Evolutionary conservation across 306 rosid genomes (phyloP), one percentile per base, ranked within the genome.

Genomic region (Arachis hypogaea): DNA sequence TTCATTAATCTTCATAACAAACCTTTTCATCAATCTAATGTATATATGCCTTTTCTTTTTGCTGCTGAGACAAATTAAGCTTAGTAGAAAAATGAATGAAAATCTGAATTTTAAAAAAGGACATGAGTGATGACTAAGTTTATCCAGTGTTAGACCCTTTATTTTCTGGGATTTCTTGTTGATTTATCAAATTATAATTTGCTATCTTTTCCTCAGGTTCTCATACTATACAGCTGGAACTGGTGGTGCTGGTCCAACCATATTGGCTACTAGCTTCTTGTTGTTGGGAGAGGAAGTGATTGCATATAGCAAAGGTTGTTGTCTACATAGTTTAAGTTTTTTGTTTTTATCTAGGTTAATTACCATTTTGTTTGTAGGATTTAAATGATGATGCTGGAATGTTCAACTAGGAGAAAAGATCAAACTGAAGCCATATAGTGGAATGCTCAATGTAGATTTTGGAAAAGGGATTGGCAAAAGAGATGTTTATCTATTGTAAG

Each of bases 181-280:
- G 78, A 69, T 66, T 52, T 71, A 22, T 74, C 65, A 12, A 66
- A 73, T 79, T 59, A 80, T 36, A 66, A 66, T 73, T 36, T 52
- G 58, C 56, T 68, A 76, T 76, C 57, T 7, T 66, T 51, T 52
- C 79, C 73, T 66, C 97, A 91, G 98, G 82, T 93, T 93, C 87
- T 88, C 71, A 88, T 91, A 91, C 88, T 89, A 86, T 85, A 91
- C 98, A 62, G 98, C 93, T 63, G 98, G 98, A 73, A 87, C 90
- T 59, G 98, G 98, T 49, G 98, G 98, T 68, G 97, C 96, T 57
- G 97, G 97, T 78, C 98, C 98, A 58, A 91, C 98, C 41, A 88
- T 91, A 83, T 85, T 91, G 68, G 92, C 96, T 41, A 91, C 98
- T 50, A 93, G 98, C 67, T 93, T 93, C 85, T 81, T 93, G 72